phyloP scores from a whole-genome alignment of 371 early-diverging fungal genomes.

The Circinella umbellata region DNA sequence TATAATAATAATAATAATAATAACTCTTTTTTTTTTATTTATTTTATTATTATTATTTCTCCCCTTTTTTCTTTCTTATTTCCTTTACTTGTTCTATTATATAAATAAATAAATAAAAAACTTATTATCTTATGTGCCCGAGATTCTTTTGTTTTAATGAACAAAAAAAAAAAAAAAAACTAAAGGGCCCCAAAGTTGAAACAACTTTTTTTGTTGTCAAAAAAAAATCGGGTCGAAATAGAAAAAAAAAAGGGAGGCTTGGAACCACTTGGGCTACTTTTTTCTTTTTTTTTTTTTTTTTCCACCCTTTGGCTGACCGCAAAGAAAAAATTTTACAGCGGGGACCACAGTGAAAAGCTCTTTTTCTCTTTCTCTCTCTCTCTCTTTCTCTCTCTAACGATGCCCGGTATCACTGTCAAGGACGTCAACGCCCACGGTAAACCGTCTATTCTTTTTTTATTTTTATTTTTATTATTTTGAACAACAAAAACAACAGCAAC shows the following conservation, averaged over 20 bases:
- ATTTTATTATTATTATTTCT: not conserved
- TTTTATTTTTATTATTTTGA: not conserved
- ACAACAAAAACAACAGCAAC: not conserved
- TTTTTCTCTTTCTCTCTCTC: conserved; percentile 5
- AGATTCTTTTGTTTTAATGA: no score
- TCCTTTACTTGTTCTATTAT: no score
- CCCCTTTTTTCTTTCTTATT: no score
- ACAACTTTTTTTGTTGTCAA: no score
- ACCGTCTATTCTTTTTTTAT: not conserved
- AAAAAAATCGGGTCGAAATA: not conserved
- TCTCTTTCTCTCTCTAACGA: conserved; percentile 11
- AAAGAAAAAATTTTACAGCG: conserved; percentile 4
- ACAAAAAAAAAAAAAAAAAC: no score
- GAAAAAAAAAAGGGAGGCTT: not conserved
- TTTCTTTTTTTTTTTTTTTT: not conserved
- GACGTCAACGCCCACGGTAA: conserved; percentile 92
- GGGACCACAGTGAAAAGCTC: not conserved
- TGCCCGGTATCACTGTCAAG: conserved; percentile 91
- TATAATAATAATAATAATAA: not conserved
- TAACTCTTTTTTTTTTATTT: not conserved
- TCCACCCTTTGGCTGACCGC: no score
- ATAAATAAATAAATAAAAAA: not conserved
- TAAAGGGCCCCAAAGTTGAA: not conserved
- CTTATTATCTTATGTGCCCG: not conserved
- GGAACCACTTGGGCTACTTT: not conserved